These are phyloP conservation scores for Lipomyces yamanashiensis DNA, from an alignment of 805 yeast genomes.

Conservation along the genomic window DNA sequence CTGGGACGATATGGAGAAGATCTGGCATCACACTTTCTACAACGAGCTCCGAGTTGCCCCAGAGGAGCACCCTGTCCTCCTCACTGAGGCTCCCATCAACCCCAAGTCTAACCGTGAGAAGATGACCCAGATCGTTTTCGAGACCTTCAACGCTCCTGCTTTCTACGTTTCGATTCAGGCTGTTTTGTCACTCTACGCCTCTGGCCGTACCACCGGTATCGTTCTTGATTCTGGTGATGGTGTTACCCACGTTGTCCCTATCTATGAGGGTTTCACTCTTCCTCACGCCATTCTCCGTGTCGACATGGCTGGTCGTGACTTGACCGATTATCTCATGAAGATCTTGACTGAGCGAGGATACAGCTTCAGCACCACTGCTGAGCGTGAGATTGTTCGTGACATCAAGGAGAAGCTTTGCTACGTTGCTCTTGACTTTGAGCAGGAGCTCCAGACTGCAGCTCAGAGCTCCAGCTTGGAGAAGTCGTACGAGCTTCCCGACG, in stretches of 20 bases:
- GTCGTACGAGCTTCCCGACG: slow-evolving; percentile 99
- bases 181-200: slow-evolving; percentile 94
- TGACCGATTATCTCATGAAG: slow-evolving; percentile 98
- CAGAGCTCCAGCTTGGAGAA: slow-evolving; percentile 98
- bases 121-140: slow-evolving; percentile 99
- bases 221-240: slow-evolving; percentile 99
- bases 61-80: slow-evolving; percentile 98
- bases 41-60: slow-evolving; percentile 99
- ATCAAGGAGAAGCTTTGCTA: slow-evolving; percentile 98
- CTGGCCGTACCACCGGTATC: slow-evolving; percentile 99
- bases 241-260: slow-evolving; percentile 99
- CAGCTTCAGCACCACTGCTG: slow-evolving; percentile 98
- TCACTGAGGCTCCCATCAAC: slow-evolving; percentile 99
- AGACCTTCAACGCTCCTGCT: slow-evolving; percentile 99
- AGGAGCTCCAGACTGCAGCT: slow-evolving; percentile 98
- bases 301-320: slow-evolving; percentile 99
- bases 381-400: slow-evolving; percentile 97
- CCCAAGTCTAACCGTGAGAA: slow-evolving; percentile 99
- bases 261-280: slow-evolving; percentile 98
- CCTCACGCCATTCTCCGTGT: slow-evolving; percentile 99
- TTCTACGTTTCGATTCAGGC: slow-evolving; percentile 99
- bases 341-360: slow-evolving; percentile 98
- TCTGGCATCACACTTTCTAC: slow-evolving; percentile 99
- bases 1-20: slow-evolving; percentile 99
- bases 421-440: slow-evolving; percentile 98